Evolutionary conservation across 805 yeast species (phyloP).

Genomic region (Candida berthetii): DNA sequence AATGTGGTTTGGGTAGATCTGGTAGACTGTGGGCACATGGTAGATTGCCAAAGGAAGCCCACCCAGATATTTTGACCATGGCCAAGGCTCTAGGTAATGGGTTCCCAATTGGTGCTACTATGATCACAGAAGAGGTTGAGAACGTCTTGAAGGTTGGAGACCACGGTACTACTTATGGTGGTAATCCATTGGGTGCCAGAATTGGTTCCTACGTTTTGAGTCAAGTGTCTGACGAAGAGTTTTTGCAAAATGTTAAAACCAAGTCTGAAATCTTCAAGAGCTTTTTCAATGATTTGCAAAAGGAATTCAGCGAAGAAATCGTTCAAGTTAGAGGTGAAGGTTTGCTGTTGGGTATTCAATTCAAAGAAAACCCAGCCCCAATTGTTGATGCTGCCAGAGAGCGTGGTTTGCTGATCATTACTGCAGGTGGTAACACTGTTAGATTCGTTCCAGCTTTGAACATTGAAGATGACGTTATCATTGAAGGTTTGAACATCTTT

Average conservation of each 20-base stretch:
- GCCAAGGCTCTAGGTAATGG: slow-evolving; percentile 98
- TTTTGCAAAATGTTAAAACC: slow-evolving; percentile 52
- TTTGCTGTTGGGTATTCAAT: slow-evolving; percentile 77
- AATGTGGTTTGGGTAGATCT: slow-evolving; percentile 92
- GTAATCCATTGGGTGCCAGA: slow-evolving; percentile 88
- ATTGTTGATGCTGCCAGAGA: slow-evolving; percentile 70
- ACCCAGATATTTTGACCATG: slow-evolving; percentile 90
- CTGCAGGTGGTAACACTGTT: slow-evolving; percentile 89
- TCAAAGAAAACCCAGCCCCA: slow-evolving; percentile 52
- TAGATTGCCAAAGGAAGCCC: slow-evolving; percentile 67
- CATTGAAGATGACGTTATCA: slow-evolving; percentile 62
- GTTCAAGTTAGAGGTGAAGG: slow-evolving; percentile 84
- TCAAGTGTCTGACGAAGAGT: slow-evolving; percentile 52
- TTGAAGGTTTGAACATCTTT: slow-evolving; percentile 67
- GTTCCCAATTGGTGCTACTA: slow-evolving; percentile 91
- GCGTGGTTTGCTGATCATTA: slow-evolving; percentile 75
- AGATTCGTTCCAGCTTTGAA: slow-evolving; percentile 91
- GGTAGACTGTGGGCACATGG: slow-evolving; percentile 94
- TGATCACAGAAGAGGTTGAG: slow-evolving; percentile 79
- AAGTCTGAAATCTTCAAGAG: slow-evolving; percentile 53
- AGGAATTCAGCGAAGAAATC: slow-evolving; percentile 54
- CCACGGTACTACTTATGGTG: slow-evolving; percentile 98
- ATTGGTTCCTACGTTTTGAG: slow-evolving; percentile 74
- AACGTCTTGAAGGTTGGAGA: slow-evolving; percentile 77
- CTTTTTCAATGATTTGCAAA: slow-evolving; percentile 43